phyloP scores from a whole-genome alignment of 148 eudicot genomes.

The Camellia sinensis region DNA sequence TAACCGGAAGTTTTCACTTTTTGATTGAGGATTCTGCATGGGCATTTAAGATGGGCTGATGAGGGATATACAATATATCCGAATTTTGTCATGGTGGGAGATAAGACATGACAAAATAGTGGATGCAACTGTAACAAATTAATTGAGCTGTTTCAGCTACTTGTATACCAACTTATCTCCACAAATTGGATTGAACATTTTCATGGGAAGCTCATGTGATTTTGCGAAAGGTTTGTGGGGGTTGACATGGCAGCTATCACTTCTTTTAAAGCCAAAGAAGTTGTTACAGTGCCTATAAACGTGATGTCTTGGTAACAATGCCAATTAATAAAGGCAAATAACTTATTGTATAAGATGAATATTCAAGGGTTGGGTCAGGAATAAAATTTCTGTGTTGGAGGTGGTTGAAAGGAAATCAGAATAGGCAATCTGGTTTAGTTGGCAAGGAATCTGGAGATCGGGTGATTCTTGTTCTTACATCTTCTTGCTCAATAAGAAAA shows the following conservation, averaged over 20 bases:
- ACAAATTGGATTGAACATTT: background rate
- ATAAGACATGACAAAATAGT: background rate
- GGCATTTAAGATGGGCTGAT: background rate
- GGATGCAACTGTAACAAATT: background rate
- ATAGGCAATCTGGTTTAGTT: background rate
- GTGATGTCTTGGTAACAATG: background rate
- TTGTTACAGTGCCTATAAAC: background rate
- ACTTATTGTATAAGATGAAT: background rate
- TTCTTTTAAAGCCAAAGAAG: background rate
- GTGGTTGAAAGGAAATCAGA: background rate
- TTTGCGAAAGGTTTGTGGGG: background rate
- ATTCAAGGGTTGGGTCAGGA: background rate
- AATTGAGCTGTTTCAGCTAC: background rate
- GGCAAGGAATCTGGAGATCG: conserved; percentile 7
- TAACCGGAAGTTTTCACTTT: background rate
- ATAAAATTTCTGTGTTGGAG: background rate
- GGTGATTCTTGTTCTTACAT: conserved; percentile 7
- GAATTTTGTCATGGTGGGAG: background rate
- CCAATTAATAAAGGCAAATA: background rate
- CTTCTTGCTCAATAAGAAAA: background rate
- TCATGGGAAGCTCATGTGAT: background rate
- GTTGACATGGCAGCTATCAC: background rate
- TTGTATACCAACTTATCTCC: background rate
- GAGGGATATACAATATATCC: background rate
- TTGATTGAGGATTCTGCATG: background rate